A percentile compares a stretch with the other conserved stretches of the same genome.
Conservation (phyloP, 2,329 filamentous ascomycete genomes). For the Pseudocercospora fuligena region DNA sequence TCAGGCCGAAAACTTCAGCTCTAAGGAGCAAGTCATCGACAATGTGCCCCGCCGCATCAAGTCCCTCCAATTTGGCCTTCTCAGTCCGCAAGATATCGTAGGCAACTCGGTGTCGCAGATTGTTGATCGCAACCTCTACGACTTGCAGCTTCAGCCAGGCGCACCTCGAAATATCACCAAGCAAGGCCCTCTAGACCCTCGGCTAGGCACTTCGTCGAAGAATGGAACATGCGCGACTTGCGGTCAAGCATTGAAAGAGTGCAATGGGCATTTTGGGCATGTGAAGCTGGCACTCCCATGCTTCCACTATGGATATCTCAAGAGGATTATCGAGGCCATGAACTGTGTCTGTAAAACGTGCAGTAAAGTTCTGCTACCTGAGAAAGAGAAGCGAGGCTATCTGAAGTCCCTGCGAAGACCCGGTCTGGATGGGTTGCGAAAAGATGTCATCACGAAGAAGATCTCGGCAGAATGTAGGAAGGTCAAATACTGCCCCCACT, state of each 20-base stretch:
- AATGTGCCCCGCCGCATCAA: conserved; percentile 88
- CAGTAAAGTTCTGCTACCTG: conserved; percentile 79
- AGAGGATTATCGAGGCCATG: conserved; percentile 87
- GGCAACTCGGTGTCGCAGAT: conserved; percentile 95
- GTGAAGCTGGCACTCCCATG: conserved; percentile 87
- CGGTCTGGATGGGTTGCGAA: conserved; percentile 82
- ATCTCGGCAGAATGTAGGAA: conserved; percentile 92
- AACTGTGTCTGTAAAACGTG: conserved; percentile 97
- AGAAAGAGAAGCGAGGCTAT: conserved; percentile 75
- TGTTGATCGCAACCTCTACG: conserved; percentile 91
- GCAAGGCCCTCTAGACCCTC: conserved; percentile 85
- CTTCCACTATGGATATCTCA: conserved; percentile 95
- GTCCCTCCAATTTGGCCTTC: conserved; percentile 90
- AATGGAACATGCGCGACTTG: conserved; percentile 80
- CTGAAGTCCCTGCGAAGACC: conserved; percentile 81
- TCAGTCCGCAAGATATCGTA: conserved; percentile 86
- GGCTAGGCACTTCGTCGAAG: conserved; percentile 89
- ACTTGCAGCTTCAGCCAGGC: conserved; percentile 64
- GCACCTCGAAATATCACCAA: conserved; percentile 71
- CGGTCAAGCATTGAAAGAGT: conserved; percentile 77
- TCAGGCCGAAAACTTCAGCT: conserved; percentile 29
- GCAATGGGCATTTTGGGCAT: conserved; percentile 94
- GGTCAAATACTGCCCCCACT: conserved; percentile 79
- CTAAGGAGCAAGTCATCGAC: conserved; percentile 88
- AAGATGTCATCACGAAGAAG: conserved; percentile 81